These are phyloP conservation scores for Boeremia lycopersici DNA, from an alignment of 2,329 filamentous ascomycete genomes.

Conservation along the genomic window DNA sequence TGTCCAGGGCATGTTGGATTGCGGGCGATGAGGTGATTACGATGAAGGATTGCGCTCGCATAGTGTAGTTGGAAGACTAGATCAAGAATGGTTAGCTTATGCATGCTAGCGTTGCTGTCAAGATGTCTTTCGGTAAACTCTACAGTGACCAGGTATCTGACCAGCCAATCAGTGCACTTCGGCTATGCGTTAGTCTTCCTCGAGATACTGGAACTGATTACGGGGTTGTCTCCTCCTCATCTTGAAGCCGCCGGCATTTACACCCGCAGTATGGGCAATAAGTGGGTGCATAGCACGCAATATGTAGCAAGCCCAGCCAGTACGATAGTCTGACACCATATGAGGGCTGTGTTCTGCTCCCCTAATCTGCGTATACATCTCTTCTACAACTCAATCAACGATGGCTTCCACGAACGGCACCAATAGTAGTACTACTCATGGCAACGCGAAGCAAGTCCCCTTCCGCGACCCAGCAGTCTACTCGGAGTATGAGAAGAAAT, in stretches of 20 bases:
- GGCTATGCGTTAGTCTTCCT: not conserved
- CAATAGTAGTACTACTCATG: constrained; percentile 11
- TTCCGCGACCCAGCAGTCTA: constrained; percentile 50
- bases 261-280: constrained; percentile 2
- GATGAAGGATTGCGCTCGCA: constrained; percentile 6
- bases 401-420: constrained; percentile 22
- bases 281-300: constrained; percentile 14
- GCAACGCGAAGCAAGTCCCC: constrained; percentile 20
- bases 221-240: not conserved
- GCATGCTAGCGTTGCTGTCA: not conserved
- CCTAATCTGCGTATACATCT: not conserved
- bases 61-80: not conserved
- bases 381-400: not conserved
- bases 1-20: not conserved
- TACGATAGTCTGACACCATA: not conserved
- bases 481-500: constrained; percentile 48
- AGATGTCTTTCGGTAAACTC: not conserved
- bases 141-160: not conserved
- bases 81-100: not conserved
- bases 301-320: constrained; percentile 7
- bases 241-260: not conserved
- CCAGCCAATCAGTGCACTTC: constrained; percentile 10
- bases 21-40: constrained; percentile 13
- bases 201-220: not conserved
- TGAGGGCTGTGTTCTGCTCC: not conserved